Base-by-base conservation (phyloP, 257 asterid genomes). In the Plantago major region DNA sequence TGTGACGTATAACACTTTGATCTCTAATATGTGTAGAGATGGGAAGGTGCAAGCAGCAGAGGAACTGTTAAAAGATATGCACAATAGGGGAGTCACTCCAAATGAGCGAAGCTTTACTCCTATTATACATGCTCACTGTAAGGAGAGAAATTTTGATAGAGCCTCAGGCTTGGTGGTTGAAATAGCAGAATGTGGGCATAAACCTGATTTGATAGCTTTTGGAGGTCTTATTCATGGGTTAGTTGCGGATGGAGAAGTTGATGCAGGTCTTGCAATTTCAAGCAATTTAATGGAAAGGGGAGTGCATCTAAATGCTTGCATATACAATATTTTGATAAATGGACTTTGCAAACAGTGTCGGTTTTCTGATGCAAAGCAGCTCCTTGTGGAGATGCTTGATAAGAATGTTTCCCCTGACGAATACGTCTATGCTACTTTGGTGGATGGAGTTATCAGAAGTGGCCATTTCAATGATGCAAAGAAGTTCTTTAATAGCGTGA, bases 191-290 rank as follows among this genome's bases (percentile, higher is more conserved):
- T 62, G 53, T 42, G 99, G 96, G 42, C 80, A 80, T 66, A 85
- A 70, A 53, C 95, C 95, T 38, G 97, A 92, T 76, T 73, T 84
- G 67, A 58, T 79, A 46, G 81, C 97, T 15, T 92, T 81, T 58
- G 89, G 90, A 67, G 86, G 84, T 47, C 88, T 92, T 65, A 62
- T 83, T 48, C 90, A 89, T 70, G 97, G 99, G 18, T 72, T 89
- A 28, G 95, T 92, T 67, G 78, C 60, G 63, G 62, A 81, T 66
- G 95, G 96, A 44, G 94, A 89, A 59, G 71, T 92, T 67, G 86
- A 86, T 48, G 80, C 81, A 76, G 95, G 97, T 52, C 69, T 92
- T 55, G 71, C 78, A 17, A 67, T 92, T 59, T 87, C 86, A 55
- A 81, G 77, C 61, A 80, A 77, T 73, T 86, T 92, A 89, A 78